These are phyloP conservation scores for Echium plantagineum DNA, from an alignment of 257 asterid genomes.

Conservation along the genomic window DNA sequence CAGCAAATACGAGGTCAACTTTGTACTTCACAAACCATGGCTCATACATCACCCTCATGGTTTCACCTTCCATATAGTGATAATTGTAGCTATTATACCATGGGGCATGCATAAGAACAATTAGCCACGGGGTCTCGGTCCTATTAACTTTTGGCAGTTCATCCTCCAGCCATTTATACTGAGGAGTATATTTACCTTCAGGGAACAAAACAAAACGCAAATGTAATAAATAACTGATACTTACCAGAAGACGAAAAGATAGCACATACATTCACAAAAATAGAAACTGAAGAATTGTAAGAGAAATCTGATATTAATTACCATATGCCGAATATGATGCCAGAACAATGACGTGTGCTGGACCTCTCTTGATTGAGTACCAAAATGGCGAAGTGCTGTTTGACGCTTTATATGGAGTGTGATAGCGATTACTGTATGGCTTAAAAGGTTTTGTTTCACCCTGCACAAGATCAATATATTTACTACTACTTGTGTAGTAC, in stretches of 20 bases:
- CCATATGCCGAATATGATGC: background rate
- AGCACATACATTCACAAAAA: background rate
- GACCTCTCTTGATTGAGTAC: background rate
- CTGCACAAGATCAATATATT: background rate
- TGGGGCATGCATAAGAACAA: conserved; percentile 17
- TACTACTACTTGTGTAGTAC: too few species aligned
- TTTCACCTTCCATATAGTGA: conserved; percentile 21
- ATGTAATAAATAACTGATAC: background rate
- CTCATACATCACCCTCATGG: conserved; percentile 18
- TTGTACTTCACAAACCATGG: conserved; percentile 19
- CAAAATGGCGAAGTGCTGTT: background rate
- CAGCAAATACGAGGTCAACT: conserved; percentile 15
- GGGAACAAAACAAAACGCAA: background rate
- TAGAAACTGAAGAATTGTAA: too few species aligned
- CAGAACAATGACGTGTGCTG: background rate
- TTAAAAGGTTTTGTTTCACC: background rate
- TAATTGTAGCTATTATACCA: conserved; percentile 12
- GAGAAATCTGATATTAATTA: background rate
- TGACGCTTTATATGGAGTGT: background rate
- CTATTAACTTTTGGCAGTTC: conserved; percentile 17
- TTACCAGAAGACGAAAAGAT: background rate
- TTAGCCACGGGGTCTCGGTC: conserved; percentile 17
- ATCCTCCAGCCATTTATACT: conserved; percentile 11
- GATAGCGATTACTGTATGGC: background rate
- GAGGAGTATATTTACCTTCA: conserved; percentile 18